Base-by-base conservation (phyloP, 371 early-diverging fungal genomes). In the Lichtheimia ramosa region DNA sequence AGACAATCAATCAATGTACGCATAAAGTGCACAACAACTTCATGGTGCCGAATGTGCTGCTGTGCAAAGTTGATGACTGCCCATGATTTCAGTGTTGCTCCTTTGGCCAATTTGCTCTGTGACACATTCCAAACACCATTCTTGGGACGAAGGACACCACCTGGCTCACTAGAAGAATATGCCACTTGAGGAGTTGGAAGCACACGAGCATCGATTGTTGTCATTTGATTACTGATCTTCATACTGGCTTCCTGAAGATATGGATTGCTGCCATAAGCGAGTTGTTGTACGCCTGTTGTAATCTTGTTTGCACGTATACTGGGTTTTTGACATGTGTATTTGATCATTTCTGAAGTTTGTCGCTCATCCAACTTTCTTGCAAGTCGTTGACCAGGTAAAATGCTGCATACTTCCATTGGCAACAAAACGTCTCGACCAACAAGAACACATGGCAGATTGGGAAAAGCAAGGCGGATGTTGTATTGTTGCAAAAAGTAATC, bases 321-420 rank as follows among this genome's bases (percentile, higher is more conserved):
- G 0, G 96, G 97, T 18, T 83, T 81, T 63, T 88, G 87, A 63
- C 92, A 89, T 0, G 94, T 90, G 64, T 92, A 91, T 59, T 83
- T 89, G 70, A 96, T 93, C 93, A 96, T 95, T 51, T 94, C 92
- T 0, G 92, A 87, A 0, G 95, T 95, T 79, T 95, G 89, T 20
- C 74, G 76, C 43, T 92, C 93, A 63, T 89, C 86, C n/a, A 94
- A 73, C 68, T 92, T 92, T 62, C 89, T 79, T 55, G 76, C 65
- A 64, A 82, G 85, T 18, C 91, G 84, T 74, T 94, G 95, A 41
- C 92, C 93, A 48, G 84, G 79, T 25, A 87, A 68, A 16, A 96
- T 72, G 21, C 83, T 79, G 72, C 96, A 96, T 28, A 95, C 81
- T 74, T 97, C 96, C 79, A 96, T 83, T 24, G 96, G 96, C 23